A percentile compares a stretch with the other conserved stretches of the same genome.
Conservation (phyloP, 1,139 yeast genomes). For the Pichia sp. region DNA sequence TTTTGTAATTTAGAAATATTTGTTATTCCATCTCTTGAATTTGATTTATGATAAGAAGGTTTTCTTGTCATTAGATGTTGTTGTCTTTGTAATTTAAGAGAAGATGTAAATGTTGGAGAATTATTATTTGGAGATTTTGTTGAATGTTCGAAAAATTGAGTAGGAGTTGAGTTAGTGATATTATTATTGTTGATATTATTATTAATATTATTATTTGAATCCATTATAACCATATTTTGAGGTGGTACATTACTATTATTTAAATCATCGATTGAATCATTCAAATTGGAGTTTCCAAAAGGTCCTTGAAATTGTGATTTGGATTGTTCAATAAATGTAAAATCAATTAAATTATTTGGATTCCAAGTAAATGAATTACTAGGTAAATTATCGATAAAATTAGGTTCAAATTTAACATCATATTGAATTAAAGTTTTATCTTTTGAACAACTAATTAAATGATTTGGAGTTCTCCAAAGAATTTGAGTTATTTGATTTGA, state of each 20-base stretch:
- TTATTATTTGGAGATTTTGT: slow-evolving; percentile 1
- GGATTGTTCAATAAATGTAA: slow-evolving; percentile 49
- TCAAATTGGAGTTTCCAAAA: neutral
- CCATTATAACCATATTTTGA: neutral
- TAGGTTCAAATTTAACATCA: slow-evolving; percentile 43
- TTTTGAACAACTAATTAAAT: slow-evolving; percentile 45
- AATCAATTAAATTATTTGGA: slow-evolving; percentile 35
- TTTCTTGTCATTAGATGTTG: slow-evolving; percentile 11
- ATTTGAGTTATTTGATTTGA: slow-evolving; percentile 44
- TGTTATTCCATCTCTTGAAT: neutral
- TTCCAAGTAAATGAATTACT: slow-evolving; percentile 52
- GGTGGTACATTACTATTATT: slow-evolving; percentile 4
- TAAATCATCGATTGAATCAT: neutral
- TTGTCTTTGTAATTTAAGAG: slow-evolving; percentile 9
- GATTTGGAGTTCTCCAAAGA: slow-evolving; percentile 41
- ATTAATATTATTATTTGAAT: neutral
- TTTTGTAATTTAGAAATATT: neutral
- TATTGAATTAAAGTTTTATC: slow-evolving; percentile 51
- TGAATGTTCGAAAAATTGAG: slow-evolving; percentile 8
- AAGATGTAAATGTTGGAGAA: slow-evolving; percentile 7
- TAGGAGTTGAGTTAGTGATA: neutral
- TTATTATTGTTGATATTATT: neutral
- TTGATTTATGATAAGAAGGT: slow-evolving; percentile 8
- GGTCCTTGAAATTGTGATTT: slow-evolving; percentile 36
- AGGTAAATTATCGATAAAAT: slow-evolving; percentile 48